These are phyloP conservation scores for Backusella psychrophila DNA, from an alignment of 192 early-diverging fungal genomes.

Conservation along the genomic window DNA sequence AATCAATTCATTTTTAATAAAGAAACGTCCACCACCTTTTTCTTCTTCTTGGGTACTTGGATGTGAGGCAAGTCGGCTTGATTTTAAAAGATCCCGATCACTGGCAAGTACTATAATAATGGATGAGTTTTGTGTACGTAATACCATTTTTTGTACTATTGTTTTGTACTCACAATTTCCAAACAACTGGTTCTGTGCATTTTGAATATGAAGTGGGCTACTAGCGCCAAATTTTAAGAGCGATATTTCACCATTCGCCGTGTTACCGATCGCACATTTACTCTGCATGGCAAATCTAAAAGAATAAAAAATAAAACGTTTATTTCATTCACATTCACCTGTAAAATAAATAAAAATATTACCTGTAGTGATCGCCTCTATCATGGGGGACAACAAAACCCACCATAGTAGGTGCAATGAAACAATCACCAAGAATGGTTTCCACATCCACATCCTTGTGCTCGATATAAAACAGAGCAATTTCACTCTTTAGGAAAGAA, in stretches of 20 bases:
- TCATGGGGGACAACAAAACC: slow-evolving; percentile 7
- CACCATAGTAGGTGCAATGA: slow-evolving; percentile 5
- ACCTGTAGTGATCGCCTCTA: neutral
- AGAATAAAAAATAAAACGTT: neutral
- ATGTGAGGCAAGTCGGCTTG: neutral
- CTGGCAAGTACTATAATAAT: neutral
- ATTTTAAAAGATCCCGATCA: slow-evolving; percentile 6
- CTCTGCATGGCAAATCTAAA: slow-evolving; percentile 15
- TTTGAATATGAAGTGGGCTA: slow-evolving; percentile 1
- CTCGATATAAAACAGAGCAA: slow-evolving; percentile 7
- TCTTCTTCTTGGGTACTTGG: neutral
- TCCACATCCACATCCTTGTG: neutral
- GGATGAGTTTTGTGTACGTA: neutral
- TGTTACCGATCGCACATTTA: slow-evolving; percentile 11
- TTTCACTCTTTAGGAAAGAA: neutral
- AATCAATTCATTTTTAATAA: neutral
- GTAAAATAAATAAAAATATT: neutral
- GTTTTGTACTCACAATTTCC: slow-evolving; percentile 8
- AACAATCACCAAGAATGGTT: neutral
- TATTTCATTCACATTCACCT: neutral
- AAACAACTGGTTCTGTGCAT: slow-evolving; percentile 11
- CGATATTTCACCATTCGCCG: slow-evolving; percentile 9
- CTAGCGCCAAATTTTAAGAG: slow-evolving; percentile 1
- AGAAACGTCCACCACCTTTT: neutral
- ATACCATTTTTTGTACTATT: neutral